Evolutionary conservation across 352 stramenopile genomes (phyloP), one percentile per base, ranked within the genome.

Genomic region (Thraustochytrium striatum): DNA sequence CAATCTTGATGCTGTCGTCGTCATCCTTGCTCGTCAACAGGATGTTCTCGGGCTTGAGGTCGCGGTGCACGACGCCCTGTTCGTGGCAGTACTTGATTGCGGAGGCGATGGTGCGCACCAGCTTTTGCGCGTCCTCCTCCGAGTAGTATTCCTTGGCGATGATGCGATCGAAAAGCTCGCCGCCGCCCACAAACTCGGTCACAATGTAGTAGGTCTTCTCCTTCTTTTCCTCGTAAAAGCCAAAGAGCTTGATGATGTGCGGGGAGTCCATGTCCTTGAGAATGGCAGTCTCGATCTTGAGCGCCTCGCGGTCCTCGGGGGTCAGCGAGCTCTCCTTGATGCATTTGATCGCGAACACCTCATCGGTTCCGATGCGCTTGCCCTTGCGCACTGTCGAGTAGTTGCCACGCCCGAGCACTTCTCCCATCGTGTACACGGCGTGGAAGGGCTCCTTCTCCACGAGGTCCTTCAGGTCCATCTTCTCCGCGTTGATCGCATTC

Each of bases 111-210:
- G 57, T 58, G 41, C 28, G 70, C 39, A 94, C 91, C 8, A 98
- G 85, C 55, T 91, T 87, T 32, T 93, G 87, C 2, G 93, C 93
- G 83, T 98, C 92, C 50, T 94, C 90, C 82, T 98, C 95, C 2
- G 87, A 97, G 85, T 98, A 98, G 61, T 87, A 91, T 61, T 94
- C 93, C 30, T 93, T 90, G 70, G 95, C 90, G 0, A 95, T 89
- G 7, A 99, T 87, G 41, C 93, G 86, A 70, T 98, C 92, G 86
- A 98, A 98, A 1, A 98, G 85, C 73, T 98, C 93, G 3, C 94
- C 89, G 47, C 90, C 90, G 19, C 88, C 88, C 87, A 94, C 93
- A 75, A 90, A 92, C 83, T 94, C 90, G 1, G 89, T 94, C 28
- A 94, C 89, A 33, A 94, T 81, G 84, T 92, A 94, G 81, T 92